Conservation (phyloP, 208 protist species). For the Plasmodiophora brassicae region DNA sequence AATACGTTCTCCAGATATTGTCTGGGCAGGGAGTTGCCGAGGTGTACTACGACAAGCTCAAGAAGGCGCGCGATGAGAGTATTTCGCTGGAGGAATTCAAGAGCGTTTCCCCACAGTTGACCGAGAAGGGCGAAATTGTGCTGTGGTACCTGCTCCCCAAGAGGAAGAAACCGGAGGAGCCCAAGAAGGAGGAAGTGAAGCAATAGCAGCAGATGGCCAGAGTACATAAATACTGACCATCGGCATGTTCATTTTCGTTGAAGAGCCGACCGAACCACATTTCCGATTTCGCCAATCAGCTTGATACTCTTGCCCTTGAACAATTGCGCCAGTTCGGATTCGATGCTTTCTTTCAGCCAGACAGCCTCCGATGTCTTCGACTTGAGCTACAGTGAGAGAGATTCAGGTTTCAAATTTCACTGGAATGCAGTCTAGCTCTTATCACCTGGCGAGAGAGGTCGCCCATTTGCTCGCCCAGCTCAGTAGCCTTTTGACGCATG, state of each 20-base stretch:
- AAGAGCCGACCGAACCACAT: background rate
- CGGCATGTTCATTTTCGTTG: too few species aligned
- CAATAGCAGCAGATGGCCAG: too few species aligned
- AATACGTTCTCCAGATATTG: too few species aligned
- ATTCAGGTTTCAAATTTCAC: background rate
- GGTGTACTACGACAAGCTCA: background rate
- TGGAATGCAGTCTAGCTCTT: background rate
- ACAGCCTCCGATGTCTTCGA: background rate
- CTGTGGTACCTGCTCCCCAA: background rate
- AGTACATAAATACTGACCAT: too few species aligned
- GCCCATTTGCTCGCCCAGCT: background rate
- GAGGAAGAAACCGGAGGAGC: too few species aligned
- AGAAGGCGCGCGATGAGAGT: background rate
- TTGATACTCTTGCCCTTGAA: slow-evolving; percentile 8
- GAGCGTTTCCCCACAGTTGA: background rate
- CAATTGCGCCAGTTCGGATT: background rate
- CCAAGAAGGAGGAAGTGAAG: too few species aligned
- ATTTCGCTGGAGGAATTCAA: slow-evolving; percentile 12
- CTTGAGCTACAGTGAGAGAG: background rate
- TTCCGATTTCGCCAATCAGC: slow-evolving; percentile 19
- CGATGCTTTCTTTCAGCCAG: background rate
- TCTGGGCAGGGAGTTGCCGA: slow-evolving; percentile 2
- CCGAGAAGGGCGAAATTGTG: background rate
- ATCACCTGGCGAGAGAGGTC: background rate
- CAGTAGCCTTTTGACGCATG: background rate